These are phyloP conservation scores for Leptoxyphium fumago DNA, from an alignment of 2,329 filamentous ascomycete genomes.

Conservation along the genomic window DNA sequence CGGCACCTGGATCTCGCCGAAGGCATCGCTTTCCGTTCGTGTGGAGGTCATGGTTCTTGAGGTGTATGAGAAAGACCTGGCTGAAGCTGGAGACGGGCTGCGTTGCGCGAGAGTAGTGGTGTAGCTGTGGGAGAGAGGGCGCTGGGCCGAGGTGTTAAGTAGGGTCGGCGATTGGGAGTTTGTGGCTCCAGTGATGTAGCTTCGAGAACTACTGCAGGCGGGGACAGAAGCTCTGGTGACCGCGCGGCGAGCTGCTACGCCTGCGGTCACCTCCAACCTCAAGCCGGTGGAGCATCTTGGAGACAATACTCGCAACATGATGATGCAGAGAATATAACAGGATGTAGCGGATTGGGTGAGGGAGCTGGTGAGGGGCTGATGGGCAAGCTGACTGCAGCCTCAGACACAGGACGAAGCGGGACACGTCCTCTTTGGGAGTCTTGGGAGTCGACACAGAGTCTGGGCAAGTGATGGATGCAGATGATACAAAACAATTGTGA, in stretches of 20 bases:
- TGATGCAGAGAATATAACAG: background rate
- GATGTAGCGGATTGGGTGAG: background rate
- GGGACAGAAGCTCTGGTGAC: background rate
- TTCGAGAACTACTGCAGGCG: background rate
- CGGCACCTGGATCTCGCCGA: slow-evolving; percentile 87
- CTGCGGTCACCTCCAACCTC: background rate
- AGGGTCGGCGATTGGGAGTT: background rate
- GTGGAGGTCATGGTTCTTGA: slow-evolving; percentile 29
- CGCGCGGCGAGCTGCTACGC: background rate
- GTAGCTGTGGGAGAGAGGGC: background rate
- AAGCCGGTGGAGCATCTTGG: background rate
- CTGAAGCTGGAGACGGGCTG: background rate
- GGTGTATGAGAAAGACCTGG: slow-evolving; percentile 18
- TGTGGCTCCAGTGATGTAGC: background rate
- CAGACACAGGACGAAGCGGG: background rate
- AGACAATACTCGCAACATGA: background rate
- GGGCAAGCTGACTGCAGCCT: background rate
- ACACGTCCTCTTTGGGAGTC: background rate
- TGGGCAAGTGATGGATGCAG: background rate
- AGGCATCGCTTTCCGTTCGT: slow-evolving; percentile 89
- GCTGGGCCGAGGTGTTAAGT: background rate
- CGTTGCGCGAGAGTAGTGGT: background rate
- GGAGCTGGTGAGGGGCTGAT: background rate
- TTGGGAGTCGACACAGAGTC: background rate
- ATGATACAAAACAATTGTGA: no score